Conservation (phyloP, 352 stramenopile species). For the Aphanomyces astaci region DNA sequence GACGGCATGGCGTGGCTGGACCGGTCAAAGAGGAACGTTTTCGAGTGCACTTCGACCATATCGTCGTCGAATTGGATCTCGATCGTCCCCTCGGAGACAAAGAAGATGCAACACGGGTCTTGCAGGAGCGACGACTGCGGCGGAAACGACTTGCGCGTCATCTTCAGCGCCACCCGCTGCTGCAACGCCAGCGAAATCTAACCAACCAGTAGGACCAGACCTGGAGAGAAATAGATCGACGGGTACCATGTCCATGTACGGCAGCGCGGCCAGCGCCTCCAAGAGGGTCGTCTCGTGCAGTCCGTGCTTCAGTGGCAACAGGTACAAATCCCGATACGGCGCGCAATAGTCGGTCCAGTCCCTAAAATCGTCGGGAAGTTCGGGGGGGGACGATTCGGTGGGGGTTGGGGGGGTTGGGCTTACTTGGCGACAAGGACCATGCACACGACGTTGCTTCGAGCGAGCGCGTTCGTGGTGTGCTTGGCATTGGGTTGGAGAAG, state of each 20-base stretch:
- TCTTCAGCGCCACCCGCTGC: background rate
- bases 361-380: background rate
- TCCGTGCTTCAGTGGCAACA: background rate
- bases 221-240: background rate
- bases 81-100: background rate
- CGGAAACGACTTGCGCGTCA: background rate
- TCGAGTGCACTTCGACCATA: background rate
- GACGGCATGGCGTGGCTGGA: background rate
- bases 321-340: slow-evolving; percentile 4
- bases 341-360: background rate
- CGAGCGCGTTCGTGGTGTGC: background rate
- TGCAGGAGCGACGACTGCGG: background rate
- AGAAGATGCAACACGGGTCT: background rate
- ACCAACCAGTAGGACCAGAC: background rate
- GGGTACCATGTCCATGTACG: background rate
- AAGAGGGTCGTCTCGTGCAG: background rate
- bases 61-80: background rate
- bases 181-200: background rate
- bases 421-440: background rate
- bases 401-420: background rate
- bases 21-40: background rate
- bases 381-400: background rate
- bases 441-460: background rate
- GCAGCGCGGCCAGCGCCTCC: background rate
- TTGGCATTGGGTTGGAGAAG: background rate